Evolutionary conservation across 2,329 filamentous ascomycete genomes (phyloP), one percentile per base, ranked within the genome.

Genomic region (Simplicillium aogashimaense): DNA sequence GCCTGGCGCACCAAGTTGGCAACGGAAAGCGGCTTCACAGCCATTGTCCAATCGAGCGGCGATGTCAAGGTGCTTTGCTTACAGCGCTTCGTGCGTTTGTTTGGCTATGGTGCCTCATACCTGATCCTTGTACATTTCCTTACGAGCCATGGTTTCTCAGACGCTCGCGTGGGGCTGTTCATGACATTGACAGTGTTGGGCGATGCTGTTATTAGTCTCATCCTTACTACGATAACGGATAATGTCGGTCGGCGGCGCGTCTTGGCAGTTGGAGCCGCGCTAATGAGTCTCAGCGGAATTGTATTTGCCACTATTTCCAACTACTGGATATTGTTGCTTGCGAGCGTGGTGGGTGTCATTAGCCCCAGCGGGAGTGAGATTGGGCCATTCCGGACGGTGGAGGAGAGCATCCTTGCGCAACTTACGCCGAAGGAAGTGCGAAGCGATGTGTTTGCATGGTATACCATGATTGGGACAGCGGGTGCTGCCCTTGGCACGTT

Each of bases 301-400:
- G 62, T 70, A 1, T 82, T 82, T 52, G 72, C 72, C 0, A 36
- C 64, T 0, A 67, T 51, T 44, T 60, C 62, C 7, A 72, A 69
- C 42, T 82, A 74, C 51, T 81, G 74, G 74, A 45, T 76, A 2
- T 55, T 82, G 39, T 63, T 82, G 7, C 43, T 58, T 9, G 76
- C 76, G 2, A 72, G 73, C 16, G 63, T 82, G 13, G 45, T 81
- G 7, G 78, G 78, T 5, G 76, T 82, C 37, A 76, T 82, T 29
- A 79, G 74, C 53, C 74, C 41, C n/a, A 75, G 74, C 50, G 77
- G 76, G 7, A 78, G 76, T 41, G 77, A 81, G 50, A 79, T 80
- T 39, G 76, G 76, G 0, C 77, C 76, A 0, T 81, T 81, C 44
- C 64, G 72, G 31, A 76, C 76, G 31, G 66, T 81, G 20, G 77